Conservation (phyloP, 1,284 basidiomycete genomes). For the Porogramme epimiltina region DNA sequence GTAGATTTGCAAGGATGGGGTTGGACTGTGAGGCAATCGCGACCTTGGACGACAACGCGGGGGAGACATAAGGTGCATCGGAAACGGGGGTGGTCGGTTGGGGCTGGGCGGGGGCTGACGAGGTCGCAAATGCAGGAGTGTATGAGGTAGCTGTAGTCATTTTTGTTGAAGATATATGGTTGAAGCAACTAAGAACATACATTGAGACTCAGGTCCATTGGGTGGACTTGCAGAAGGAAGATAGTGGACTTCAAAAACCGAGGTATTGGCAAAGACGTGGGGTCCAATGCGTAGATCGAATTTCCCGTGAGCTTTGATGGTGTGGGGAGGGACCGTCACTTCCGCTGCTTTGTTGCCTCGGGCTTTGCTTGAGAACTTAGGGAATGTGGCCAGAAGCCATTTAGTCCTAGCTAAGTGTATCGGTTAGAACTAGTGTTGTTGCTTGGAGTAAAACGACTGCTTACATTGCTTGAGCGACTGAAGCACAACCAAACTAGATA, state of each 20-base stretch:
- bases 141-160: background rate
- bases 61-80: slow-evolving; percentile 49
- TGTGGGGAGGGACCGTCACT: slow-evolving; percentile 63
- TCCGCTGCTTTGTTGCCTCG: slow-evolving; percentile 54
- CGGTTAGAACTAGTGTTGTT: no score
- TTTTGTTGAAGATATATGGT: background rate
- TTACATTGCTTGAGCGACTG: slow-evolving; percentile 72
- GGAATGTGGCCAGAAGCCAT: slow-evolving; percentile 68
- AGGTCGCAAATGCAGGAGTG: background rate
- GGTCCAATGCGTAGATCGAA: slow-evolving; percentile 74
- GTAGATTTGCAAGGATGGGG: slow-evolving; percentile 61
- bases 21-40: slow-evolving; percentile 63
- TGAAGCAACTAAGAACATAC: slow-evolving; percentile 3
- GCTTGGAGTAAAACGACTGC: slow-evolving; percentile 17
- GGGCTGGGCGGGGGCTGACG: slow-evolving; percentile 5
- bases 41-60: slow-evolving; percentile 61
- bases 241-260: slow-evolving; percentile 70
- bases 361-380: slow-evolving; percentile 67
- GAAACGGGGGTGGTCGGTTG: slow-evolving; percentile 38
- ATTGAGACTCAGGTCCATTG: background rate
- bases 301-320: slow-evolving; percentile 59
- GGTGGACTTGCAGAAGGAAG: slow-evolving; percentile 23
- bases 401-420: slow-evolving; percentile 74
- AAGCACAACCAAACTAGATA: slow-evolving; percentile 46
- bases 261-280: slow-evolving; percentile 64